Conservation (phyloP, 352 stramenopile genomes). For the Nothophytophthora sp. region DNA sequence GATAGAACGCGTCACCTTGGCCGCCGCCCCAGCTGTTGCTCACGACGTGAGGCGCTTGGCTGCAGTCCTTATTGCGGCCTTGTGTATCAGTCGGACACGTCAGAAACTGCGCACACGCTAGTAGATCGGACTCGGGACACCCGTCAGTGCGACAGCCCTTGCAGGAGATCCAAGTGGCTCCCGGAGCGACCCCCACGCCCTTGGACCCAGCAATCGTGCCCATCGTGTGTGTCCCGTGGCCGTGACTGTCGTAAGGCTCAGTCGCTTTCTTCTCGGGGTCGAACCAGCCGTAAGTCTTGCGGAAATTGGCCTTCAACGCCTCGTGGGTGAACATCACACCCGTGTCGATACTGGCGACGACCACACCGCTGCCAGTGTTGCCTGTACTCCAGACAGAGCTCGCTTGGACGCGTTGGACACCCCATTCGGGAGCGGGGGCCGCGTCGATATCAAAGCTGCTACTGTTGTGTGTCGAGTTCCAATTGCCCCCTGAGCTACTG, state of each 20-base stretch:
- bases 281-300: conserved; percentile 54
- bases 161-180: conserved; percentile 57
- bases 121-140: conserved; percentile 44
- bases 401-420: conserved; percentile 49
- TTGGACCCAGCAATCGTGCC: conserved; percentile 44
- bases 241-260: conserved; percentile 45
- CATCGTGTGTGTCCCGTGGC: conserved; percentile 61
- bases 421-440: conserved; percentile 40
- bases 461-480: too few species aligned
- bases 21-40: conserved; percentile 77
- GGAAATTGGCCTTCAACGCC: conserved; percentile 41
- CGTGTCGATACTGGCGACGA: conserved; percentile 68
- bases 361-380: conserved; percentile 50
- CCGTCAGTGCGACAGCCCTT: conserved; percentile 43
- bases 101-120: conserved; percentile 71
- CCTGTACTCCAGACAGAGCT: conserved; percentile 44
- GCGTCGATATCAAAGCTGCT: conserved; percentile 29
- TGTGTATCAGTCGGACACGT: conserved; percentile 51
- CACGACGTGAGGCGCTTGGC: conserved; percentile 49
- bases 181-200: conserved; percentile 57
- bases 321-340: conserved; percentile 52
- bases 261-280: conserved; percentile 39
- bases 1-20: conserved; percentile 43
- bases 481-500: too few species aligned
- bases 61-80: conserved; percentile 45